Evolutionary conservation across 495 filamentous ascomycete species (phyloP), one percentile per base, ranked within the genome.

Genomic region (Recurvomyces mirabilis): DNA sequence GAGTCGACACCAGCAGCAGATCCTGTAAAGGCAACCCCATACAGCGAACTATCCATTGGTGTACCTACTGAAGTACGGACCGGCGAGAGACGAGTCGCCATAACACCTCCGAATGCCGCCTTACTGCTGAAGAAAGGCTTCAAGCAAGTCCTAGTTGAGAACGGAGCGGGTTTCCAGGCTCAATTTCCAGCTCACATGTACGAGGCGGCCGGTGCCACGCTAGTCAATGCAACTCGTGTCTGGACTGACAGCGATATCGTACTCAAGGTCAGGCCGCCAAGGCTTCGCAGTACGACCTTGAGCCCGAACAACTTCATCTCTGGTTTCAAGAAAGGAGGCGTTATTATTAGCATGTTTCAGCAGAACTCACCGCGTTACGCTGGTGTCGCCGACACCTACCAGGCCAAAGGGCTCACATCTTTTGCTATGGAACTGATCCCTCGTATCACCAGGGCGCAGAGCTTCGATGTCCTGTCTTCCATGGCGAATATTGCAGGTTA

Each of bases 401-500:
- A 29, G 22, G 26, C 24, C 21, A 54, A 54, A 28, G 30, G 38
- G 2, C 24, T 74, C 1, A 84, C 78, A 6, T 58, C 71, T 3
- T 87, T 89, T 55, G 84, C 84, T 23, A 89, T 89, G 82, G 84
- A 89, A 55, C 75, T 83, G 70, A 78, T 89, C 40, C 84, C 82
- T 0, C 74, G 84, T 23, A 87, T 89, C 51, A 87, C 84, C 0
- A 70, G 82, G n/a, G 81, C 82, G 0, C 82, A 86, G 53, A 73
- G 75, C 6, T 89, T 87, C 55, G 84, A 89, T 62, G 84, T 82
- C 11, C 65, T 86, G 50, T 82, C 79, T 58, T 85, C 80, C 9
- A 87, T 87, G 84, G 82, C 84, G 43, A 89, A 89, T 49, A 89
- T 87, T 60, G 82, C 84, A 15, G 84, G 84, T 4, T 89, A 89